phyloP scores from a whole-genome alignment of 352 stramenopile species.

The Phytopythium vexans region DNA sequence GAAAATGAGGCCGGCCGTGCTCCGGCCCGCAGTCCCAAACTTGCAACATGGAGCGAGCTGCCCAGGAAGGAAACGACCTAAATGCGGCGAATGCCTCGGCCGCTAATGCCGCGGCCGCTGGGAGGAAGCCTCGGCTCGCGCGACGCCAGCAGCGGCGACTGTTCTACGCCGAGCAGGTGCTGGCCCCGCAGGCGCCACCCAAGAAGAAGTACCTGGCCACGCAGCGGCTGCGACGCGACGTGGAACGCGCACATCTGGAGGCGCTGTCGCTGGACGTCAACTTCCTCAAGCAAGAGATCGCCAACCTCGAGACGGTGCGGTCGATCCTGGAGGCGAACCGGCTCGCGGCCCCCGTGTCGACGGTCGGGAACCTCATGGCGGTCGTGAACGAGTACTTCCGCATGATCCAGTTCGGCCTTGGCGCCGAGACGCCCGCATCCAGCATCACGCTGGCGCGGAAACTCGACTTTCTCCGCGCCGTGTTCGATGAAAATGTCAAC shows the following conservation, averaged over 20 bases:
- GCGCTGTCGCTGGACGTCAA: conserved; percentile 24
- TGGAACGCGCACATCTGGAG: conserved; percentile 20
- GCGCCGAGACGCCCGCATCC: conserved; percentile 4
- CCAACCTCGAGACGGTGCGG: conserved; percentile 15
- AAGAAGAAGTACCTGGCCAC: conserved; percentile 35
- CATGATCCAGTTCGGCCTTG: conserved; percentile 5
- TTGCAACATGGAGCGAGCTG: no score
- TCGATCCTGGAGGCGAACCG: conserved; percentile 15
- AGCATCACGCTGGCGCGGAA: conserved; percentile 1
- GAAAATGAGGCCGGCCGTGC: no score
- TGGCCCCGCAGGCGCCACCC: conserved; percentile 17
- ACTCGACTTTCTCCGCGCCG: conserved; percentile 5
- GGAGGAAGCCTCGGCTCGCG: no score
- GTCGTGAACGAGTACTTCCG: conserved; percentile 5
- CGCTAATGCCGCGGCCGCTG: no score
- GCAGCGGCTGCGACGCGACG: conserved; percentile 22
- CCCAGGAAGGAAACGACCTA: no score
- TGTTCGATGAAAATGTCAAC: conserved; percentile 13
- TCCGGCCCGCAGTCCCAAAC: no score
- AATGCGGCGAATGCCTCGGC: no score
- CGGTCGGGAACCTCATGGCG: conserved; percentile 4
- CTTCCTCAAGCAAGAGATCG: conserved; percentile 27
- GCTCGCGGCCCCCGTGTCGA: conserved; percentile 7
- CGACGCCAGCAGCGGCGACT: conserved; percentile 9
- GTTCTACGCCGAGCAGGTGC: conserved; percentile 22